phyloP scores from a whole-genome alignment of 352 stramenopile species.

The Halophytophthora polymorphica region DNA sequence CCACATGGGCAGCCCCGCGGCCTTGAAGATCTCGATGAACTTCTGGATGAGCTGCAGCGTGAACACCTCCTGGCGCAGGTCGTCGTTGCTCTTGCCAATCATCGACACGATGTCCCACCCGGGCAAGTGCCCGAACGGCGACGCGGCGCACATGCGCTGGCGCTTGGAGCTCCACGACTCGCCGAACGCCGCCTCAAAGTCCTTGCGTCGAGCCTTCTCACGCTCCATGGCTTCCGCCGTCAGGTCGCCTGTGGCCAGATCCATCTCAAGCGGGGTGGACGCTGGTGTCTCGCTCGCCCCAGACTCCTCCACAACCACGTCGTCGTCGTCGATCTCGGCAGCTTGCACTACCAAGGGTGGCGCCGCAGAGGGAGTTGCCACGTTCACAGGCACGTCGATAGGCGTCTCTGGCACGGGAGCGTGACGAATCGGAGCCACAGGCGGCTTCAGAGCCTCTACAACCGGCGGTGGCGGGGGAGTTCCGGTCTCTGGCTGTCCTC shows the following conservation, averaged over 20 bases:
- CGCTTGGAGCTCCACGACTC: conserved; percentile 96
- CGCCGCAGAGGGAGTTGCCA: conserved; percentile 51
- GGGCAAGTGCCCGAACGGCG: conserved; percentile 81
- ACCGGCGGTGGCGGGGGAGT: conserved; percentile 4
- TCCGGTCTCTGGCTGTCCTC: conserved; percentile 11
- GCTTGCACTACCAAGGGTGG: conserved; percentile 25
- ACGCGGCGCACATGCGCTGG: conserved; percentile 83
- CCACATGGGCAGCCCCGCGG: conserved; percentile 93
- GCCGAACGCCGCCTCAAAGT: conserved; percentile 89
- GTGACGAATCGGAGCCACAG: conserved; percentile 15
- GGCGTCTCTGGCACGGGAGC: conserved; percentile 59
- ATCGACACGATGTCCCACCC: conserved; percentile 95
- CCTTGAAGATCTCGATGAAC: conserved; percentile 96
- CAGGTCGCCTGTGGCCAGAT: conserved; percentile 52
- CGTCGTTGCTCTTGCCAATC: conserved; percentile 99
- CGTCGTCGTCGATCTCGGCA: conserved; percentile 16
- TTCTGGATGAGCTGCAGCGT: conserved; percentile 97
- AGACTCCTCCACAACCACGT: background rate
- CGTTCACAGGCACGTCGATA: conserved; percentile 46
- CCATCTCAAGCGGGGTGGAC: conserved; percentile 46
- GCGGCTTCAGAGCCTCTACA: conserved; percentile 17
- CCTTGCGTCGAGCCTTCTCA: conserved; percentile 75
- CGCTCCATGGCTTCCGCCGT: conserved; percentile 78
- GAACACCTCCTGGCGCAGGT: conserved; percentile 99
- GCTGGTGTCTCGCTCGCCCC: conserved; percentile 3